phyloP scores from a whole-genome alignment of 441 rosid genomes.

The Omphalea diandra region DNA sequence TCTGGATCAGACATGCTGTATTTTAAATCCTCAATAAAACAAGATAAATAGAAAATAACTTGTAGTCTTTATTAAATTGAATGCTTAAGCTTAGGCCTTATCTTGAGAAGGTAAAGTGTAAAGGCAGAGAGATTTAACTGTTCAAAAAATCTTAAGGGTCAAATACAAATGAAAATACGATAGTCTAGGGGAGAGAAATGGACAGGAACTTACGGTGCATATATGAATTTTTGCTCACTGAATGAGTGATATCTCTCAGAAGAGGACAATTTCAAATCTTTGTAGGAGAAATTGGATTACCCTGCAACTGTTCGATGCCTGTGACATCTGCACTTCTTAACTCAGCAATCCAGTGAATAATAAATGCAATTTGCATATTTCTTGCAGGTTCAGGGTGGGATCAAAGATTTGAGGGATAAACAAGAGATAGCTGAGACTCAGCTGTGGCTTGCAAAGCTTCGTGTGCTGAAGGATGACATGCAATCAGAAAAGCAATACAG shows the following conservation, averaged over 20 bases:
- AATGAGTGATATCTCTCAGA: not conserved
- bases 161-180: not conserved
- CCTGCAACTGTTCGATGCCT: not conserved
- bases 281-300: not conserved
- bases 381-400: slow-evolving; percentile 46
- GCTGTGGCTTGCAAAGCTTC: slow-evolving; percentile 38
- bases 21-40: not conserved
- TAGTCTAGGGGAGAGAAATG: not conserved
- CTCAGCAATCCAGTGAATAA: not conserved
- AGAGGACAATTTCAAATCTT: not conserved
- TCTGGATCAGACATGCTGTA: too few relatives aligned
- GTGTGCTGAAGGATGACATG: slow-evolving; percentile 23
- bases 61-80: not conserved
- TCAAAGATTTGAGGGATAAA: slow-evolving; percentile 51
- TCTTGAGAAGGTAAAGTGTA: not conserved
- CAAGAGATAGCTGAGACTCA: slow-evolving; percentile 58
- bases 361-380: slow-evolving; percentile 10
- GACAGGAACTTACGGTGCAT: not conserved
- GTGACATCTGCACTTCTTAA: slow-evolving; percentile 3
- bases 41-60: not conserved
- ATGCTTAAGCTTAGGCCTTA: not conserved
- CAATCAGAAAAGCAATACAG: slow-evolving; percentile 29
- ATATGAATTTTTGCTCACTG: not conserved
- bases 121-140: not conserved
- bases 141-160: not conserved